Percentiles rank a stretch among this genome's conserved stretches.
Evolutionary conservation across 768 basidiomycete genomes (phyloP).

Genomic region (Clitopilus passeckerianus): DNA sequence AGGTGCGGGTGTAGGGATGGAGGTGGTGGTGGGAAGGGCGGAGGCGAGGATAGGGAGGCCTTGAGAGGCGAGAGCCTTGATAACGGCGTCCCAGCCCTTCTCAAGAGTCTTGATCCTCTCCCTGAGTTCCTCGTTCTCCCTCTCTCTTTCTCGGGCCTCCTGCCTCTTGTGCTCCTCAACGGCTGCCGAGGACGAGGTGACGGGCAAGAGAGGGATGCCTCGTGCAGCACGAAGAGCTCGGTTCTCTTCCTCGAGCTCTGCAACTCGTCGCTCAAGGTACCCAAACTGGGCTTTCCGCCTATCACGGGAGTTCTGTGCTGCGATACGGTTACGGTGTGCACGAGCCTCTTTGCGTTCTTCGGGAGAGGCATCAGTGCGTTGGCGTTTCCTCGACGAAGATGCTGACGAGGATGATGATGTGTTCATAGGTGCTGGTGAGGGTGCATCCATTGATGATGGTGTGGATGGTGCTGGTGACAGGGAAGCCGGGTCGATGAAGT

Average conservation of each 20-base stretch:
- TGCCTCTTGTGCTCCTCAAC: constrained; percentile 26
- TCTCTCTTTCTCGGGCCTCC: constrained; percentile 39
- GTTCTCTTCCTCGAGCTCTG: constrained; percentile 83
- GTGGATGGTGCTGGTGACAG: constrained; percentile 22
- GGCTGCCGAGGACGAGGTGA: constrained; percentile 18
- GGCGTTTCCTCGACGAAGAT: constrained; percentile 65
- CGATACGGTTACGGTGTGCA: constrained; percentile 89
- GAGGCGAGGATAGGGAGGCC: constrained; percentile 41
- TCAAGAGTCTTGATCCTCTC: constrained; percentile 78
- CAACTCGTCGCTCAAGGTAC: constrained; percentile 60
- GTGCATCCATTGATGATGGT: not conserved
- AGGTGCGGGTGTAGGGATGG: constrained; percentile 15
- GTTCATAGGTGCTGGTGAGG: constrained; percentile 15
- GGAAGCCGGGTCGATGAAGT: constrained; percentile 25
- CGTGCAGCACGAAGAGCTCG: constrained; percentile 59
- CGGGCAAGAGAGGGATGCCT: constrained; percentile 18
- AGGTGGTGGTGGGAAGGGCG: constrained; percentile 25
- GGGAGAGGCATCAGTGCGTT: constrained; percentile 54
- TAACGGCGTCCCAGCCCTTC: constrained; percentile 75
- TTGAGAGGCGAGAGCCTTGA: constrained; percentile 69
- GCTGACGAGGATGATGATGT: constrained; percentile 23
- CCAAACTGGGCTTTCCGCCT: constrained; percentile 81
- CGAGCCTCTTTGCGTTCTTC: constrained; percentile 86
- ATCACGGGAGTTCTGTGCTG: constrained; percentile 91
- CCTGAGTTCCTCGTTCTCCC: constrained; percentile 70